A percentile compares a stretch with the other conserved stretches of the same genome.
phyloP scores from a whole-genome alignment of 1,284 basidiomycete species.

The Cryptococcus deneoformans region DNA sequence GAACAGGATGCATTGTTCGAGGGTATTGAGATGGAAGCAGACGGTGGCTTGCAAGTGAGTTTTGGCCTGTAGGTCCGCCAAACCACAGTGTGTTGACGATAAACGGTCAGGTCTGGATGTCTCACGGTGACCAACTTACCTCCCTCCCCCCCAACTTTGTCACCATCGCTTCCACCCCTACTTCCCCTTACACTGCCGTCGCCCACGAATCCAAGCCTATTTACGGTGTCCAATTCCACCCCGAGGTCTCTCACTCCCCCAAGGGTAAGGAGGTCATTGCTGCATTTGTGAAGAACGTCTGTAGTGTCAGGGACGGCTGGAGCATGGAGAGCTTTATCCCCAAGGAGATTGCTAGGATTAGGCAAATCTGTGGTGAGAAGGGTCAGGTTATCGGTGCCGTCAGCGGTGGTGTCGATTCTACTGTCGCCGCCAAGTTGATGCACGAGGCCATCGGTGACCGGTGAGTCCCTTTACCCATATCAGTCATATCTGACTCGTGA shows the following conservation, averaged over 20 bases:
- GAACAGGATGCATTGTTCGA: constrained; percentile 78
- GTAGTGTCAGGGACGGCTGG: constrained; percentile 80
- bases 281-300: constrained; percentile 82
- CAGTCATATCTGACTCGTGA: neutral
- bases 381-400: constrained; percentile 98
- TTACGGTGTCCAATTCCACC: constrained; percentile 99
- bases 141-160: constrained; percentile 79
- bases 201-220: constrained; percentile 86
- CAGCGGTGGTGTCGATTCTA: constrained; percentile 96
- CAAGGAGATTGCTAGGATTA: constrained; percentile 93
- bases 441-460: constrained; percentile 98
- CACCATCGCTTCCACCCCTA: constrained; percentile 80
- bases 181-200: constrained; percentile 90
- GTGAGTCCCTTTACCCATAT: constrained; percentile 49
- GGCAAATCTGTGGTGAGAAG: constrained; percentile 89
- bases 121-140: constrained; percentile 93
- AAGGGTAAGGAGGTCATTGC: constrained; percentile 89
- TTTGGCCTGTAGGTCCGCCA: neutral
- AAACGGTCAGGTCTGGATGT: constrained; percentile 89
- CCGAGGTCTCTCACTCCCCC: constrained; percentile 94
- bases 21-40: constrained; percentile 60
- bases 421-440: constrained; percentile 98
- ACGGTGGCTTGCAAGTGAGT: constrained; percentile 29
- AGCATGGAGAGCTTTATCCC: constrained; percentile 99
- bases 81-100: neutral